Percentiles rank a stretch among this genome's conserved stretches.
Evolutionary conservation across 495 filamentous ascomycete species (phyloP).

Genomic region (Alectoria sarmentosa): DNA sequence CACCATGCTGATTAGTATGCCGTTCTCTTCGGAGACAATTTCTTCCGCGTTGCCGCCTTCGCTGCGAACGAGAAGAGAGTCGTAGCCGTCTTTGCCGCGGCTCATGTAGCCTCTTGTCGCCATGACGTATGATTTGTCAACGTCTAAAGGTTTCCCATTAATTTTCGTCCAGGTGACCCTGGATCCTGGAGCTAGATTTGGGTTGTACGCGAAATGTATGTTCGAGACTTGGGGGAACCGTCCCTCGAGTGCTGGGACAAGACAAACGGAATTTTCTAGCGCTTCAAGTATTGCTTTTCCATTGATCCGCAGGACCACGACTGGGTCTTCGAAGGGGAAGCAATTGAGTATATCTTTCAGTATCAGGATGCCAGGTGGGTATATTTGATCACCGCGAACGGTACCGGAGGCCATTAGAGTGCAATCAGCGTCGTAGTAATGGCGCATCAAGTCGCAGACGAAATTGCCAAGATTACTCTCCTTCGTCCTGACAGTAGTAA

Average conservation of each 20-base stretch:
- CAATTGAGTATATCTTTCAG: constrained; percentile 72
- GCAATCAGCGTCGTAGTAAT: constrained; percentile 72
- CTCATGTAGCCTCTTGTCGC: constrained; percentile 81
- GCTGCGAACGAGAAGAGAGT: constrained; percentile 57
- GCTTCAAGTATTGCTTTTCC: constrained; percentile 66
- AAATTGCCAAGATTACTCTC: constrained; percentile 88
- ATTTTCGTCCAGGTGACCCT: constrained; percentile 59
- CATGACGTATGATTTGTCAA: constrained; percentile 54
- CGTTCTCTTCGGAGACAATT: constrained; percentile 76
- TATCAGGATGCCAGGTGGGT: constrained; percentile 66
- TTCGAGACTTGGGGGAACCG: constrained; percentile 70
- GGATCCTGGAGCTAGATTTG: constrained; percentile 47
- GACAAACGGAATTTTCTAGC: constrained; percentile 72
- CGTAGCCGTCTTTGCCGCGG: constrained; percentile 79
- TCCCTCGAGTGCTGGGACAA: constrained; percentile 77
- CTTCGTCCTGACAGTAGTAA: constrained; percentile 65
- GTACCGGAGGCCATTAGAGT: constrained; percentile 81
- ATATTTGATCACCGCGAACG: constrained; percentile 85
- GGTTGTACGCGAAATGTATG: constrained; percentile 64
- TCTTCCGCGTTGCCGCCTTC: constrained; percentile 70
- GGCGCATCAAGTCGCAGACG: constrained; percentile 83
- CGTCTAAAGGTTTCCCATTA: constrained; percentile 50
- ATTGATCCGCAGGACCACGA: constrained; percentile 62
- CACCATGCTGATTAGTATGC: constrained; percentile 74
- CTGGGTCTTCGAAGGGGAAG: constrained; percentile 90